phyloP scores from a whole-genome alignment of 1,139 yeast genomes.

The Suhomyces yuchorum region DNA sequence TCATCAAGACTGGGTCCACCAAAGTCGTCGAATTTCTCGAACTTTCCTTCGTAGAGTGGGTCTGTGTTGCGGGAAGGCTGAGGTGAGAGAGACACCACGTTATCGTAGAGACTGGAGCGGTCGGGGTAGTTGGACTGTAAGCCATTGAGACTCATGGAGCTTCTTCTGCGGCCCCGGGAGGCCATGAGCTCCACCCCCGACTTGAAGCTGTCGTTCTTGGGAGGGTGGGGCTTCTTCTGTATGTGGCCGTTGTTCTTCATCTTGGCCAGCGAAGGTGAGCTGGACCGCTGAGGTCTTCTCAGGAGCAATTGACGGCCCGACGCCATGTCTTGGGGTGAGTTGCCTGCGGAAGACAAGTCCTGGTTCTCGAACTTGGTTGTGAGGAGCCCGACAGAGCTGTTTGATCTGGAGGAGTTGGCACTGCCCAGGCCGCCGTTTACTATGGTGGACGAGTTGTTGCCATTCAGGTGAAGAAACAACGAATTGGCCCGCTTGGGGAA shows the following conservation, averaged over 20 bases:
- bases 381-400: slow-evolving; percentile 27
- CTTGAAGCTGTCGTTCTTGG: slow-evolving; percentile 7
- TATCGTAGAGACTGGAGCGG: neutral
- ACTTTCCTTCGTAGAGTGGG: slow-evolving; percentile 3
- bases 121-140: neutral
- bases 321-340: slow-evolving; percentile 9
- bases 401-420: slow-evolving; percentile 14
- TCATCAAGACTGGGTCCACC: slow-evolving; percentile 8
- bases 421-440: slow-evolving; percentile 1
- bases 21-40: slow-evolving; percentile 6
- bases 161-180: slow-evolving; percentile 8
- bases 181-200: slow-evolving; percentile 7
- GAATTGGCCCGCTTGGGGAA: slow-evolving; percentile 20
- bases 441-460: slow-evolving; percentile 5
- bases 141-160: slow-evolving; percentile 2
- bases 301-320: slow-evolving; percentile 10
- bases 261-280: slow-evolving; percentile 26
- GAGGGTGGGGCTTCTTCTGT: slow-evolving; percentile 31
- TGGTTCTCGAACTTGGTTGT: slow-evolving; percentile 34
- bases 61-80: slow-evolving; percentile 1
- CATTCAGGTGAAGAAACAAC: slow-evolving; percentile 16
- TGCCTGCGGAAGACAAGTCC: slow-evolving; percentile 29
- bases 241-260: slow-evolving; percentile 34
- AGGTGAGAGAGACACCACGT: slow-evolving; percentile 7
- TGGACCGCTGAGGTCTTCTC: slow-evolving; percentile 21